These are phyloP conservation scores for Xylaria intraflava DNA, from an alignment of 495 filamentous ascomycete genomes.

Conservation along the genomic window DNA sequence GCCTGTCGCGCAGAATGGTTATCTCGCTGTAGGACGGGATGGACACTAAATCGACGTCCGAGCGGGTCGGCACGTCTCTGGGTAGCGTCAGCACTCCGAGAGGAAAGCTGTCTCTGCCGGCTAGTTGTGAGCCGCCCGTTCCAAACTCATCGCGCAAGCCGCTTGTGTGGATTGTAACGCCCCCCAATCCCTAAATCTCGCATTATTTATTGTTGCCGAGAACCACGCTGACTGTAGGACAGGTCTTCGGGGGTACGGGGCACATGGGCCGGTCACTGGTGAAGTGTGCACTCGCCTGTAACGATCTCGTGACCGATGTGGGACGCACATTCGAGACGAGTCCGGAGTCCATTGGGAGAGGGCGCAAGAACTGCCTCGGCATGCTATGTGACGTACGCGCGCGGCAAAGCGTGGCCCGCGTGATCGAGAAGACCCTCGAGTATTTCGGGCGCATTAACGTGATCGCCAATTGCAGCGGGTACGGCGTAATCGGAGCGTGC, in stretches of 20 bases:
- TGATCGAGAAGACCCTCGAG: slow-evolving; percentile 59
- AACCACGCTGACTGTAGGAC: slow-evolving; percentile 9
- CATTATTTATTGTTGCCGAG: too few species aligned
- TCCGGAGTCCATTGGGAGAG: slow-evolving; percentile 60
- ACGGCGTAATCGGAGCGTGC: slow-evolving; percentile 90
- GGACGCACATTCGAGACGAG: slow-evolving; percentile 78
- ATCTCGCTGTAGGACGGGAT: slow-evolving; percentile 12
- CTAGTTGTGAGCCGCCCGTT: slow-evolving; percentile 74
- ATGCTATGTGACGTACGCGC: slow-evolving; percentile 86
- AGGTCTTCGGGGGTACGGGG: slow-evolving; percentile 92
- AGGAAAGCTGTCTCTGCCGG: slow-evolving; percentile 52
- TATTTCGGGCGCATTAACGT: slow-evolving; percentile 80
- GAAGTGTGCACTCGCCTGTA: slow-evolving; percentile 68
- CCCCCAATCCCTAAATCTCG: not conserved
- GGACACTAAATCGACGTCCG: slow-evolving; percentile 26
- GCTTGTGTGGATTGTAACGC: slow-evolving; percentile 73
- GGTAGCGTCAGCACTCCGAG: slow-evolving; percentile 16
- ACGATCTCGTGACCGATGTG: slow-evolving; percentile 83
- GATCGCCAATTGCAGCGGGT: slow-evolving; percentile 84
- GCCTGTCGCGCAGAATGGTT: slow-evolving; percentile 2
- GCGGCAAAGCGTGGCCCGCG: slow-evolving; percentile 64
- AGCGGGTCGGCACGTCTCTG: slow-evolving; percentile 21
- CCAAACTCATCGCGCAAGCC: slow-evolving; percentile 64
- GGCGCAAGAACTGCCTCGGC: slow-evolving; percentile 66
- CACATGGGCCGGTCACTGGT: slow-evolving; percentile 92